A percentile compares a stretch with the other conserved stretches of the same genome.
These are phyloP conservation scores for Lunularia cruciata DNA, from an alignment of 225 moss, liverwort and hornwort genomes.

Conservation along the genomic window DNA sequence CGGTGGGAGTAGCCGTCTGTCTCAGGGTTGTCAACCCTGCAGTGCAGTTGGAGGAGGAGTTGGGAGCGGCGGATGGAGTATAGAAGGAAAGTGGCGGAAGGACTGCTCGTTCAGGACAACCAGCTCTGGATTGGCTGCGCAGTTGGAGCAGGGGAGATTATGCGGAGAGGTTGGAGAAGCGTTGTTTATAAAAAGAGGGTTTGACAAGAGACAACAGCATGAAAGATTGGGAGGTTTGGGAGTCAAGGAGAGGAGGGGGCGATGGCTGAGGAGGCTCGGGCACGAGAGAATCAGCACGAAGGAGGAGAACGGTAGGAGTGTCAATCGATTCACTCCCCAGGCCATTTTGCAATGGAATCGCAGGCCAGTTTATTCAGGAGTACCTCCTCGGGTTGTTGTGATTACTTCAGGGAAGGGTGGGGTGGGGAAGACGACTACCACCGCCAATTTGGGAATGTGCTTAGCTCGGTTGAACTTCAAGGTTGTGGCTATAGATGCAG, in stretches of 20 bases:
- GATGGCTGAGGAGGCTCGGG: constrained; percentile 39
- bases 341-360: constrained; percentile 98
- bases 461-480: constrained; percentile 91
- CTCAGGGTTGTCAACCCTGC: constrained; percentile 12
- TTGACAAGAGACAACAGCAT: constrained; percentile 20
- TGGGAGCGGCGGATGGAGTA: constrained; percentile 7
- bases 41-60: neutral
- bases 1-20: neutral
- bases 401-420: constrained; percentile 97
- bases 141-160: constrained; percentile 41
- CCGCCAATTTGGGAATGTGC: constrained; percentile 96
- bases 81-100: constrained; percentile 15
- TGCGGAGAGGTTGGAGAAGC: constrained; percentile 40
- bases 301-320: constrained; percentile 17
- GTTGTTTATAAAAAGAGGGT: constrained; percentile 27
- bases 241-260: constrained; percentile 28
- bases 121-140: constrained; percentile 14
- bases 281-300: constrained; percentile 23
- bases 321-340: constrained; percentile 27
- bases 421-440: constrained; percentile 94
- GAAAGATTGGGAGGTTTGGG: constrained; percentile 22
- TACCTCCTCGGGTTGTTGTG: constrained; percentile 85
- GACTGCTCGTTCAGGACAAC: constrained; percentile 12
- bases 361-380: constrained; percentile 74
- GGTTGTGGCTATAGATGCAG: constrained; percentile 93